Base-by-base conservation (phyloP, 441 rosid genomes). In the Melastoma candidum region DNA sequence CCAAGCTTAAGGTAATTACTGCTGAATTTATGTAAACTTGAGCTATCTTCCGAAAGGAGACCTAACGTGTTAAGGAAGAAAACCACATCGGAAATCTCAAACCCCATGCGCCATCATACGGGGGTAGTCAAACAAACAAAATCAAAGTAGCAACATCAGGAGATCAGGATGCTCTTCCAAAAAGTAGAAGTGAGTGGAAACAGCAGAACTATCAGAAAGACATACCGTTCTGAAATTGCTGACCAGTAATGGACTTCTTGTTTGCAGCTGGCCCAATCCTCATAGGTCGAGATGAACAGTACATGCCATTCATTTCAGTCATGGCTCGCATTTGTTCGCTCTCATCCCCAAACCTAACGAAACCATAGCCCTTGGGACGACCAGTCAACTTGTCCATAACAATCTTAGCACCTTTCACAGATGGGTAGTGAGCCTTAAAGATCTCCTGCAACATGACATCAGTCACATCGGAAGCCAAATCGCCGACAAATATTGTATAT, bases 401-500 rank as follows among this genome's bases (percentile, higher is more conserved):
- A 66, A 87, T 89, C 71, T 85, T 90, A 25, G 96, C 96, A 26
- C 96, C 90, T 70, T 83, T 90, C 50, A 87, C 82, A 26, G 98
- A 80, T 1, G 75, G 22, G 56, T 90, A 87, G 9, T 73, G 64
- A n/a, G 36, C 60, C 66, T 74, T 82, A 63, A 90, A 90, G 10
- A 93, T 85, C 53, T 90, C 96, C 68, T 78, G 89, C n/a, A 85
- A 68, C 56, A 59, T 63, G 68, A 78, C 78, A 68, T 85, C 94
- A 1, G 87, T 77, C 66, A 82, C 94, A 66, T 85, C 94, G 54
- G 87, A 78, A 50, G 94, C 89, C 75, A 85, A 73, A 53, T 85
- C 94, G 51, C 94, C 94, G 39, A 85, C 89, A 63, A 85, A 85
- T 52, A 85, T 73, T 10, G 94, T 82, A 59, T 50, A 75, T 46